phyloP scores from a whole-genome alignment of 768 basidiomycete species.

The Panaeolus papilionaceus region DNA sequence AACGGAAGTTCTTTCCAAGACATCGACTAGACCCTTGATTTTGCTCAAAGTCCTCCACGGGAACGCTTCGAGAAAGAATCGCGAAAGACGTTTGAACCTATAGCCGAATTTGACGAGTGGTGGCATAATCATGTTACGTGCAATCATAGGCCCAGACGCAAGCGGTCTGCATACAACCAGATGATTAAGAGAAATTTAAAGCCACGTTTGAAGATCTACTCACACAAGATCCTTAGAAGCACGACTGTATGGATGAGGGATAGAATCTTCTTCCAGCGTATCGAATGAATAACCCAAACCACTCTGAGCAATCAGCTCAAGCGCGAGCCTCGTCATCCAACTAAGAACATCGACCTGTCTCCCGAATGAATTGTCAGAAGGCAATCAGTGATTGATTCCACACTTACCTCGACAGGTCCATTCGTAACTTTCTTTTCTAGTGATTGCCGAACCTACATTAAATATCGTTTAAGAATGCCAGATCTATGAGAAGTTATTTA shows the following conservation, averaged over 20 bases:
- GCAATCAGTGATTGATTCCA: not conserved
- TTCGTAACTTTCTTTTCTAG: constrained; percentile 29
- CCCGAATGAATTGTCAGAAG: not conserved
- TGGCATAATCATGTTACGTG: constrained; percentile 26
- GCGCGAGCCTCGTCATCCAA: constrained; percentile 37
- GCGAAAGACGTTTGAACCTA: constrained; percentile 36
- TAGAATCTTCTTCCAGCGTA: constrained; percentile 30
- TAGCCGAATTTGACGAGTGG: constrained; percentile 27
- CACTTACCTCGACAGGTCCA: constrained; percentile 35
- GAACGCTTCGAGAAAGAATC: constrained; percentile 34
- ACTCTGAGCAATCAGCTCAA: constrained; percentile 39
- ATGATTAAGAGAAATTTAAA: not conserved
- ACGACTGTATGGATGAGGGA: constrained; percentile 33
- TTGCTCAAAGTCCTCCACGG: constrained; percentile 37
- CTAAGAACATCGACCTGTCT: constrained; percentile 32
- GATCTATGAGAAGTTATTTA: constrained; percentile 7
- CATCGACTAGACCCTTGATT: constrained; percentile 38
- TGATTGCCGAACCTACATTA: constrained; percentile 31
- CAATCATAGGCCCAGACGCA: constrained; percentile 22
- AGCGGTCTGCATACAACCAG: constrained; percentile 19
- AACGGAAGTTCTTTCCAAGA: constrained; percentile 42
- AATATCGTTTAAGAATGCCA: not conserved
- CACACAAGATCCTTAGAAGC: constrained; percentile 36
- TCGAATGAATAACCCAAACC: constrained; percentile 40
- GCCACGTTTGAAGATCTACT: not conserved